phyloP scores from a whole-genome alignment of 2,329 filamentous ascomycete genomes.

The Ascochyta rabiei region DNA sequence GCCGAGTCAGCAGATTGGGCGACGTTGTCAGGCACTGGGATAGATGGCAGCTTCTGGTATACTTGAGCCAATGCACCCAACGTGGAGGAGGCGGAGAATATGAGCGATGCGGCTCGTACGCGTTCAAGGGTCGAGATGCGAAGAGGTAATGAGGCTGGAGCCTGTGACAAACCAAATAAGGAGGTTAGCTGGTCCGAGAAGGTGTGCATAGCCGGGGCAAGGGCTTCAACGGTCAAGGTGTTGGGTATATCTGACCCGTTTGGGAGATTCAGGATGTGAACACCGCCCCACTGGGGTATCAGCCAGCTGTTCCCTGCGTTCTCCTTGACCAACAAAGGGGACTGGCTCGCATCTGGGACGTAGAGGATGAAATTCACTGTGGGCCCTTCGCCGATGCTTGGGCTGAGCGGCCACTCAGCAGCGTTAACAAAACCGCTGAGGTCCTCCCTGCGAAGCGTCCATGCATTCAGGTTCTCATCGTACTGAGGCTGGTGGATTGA shows the following conservation, averaged over 20 bases:
- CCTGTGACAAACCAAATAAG: constrained; percentile 81
- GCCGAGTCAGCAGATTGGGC: constrained; percentile 83
- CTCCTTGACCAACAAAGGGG: constrained; percentile 65
- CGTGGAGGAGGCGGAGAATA: constrained; percentile 89
- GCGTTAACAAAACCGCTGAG: constrained; percentile 95
- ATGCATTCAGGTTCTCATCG: constrained; percentile 61
- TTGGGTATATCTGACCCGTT: constrained; percentile 40
- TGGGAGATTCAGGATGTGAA: constrained; percentile 70
- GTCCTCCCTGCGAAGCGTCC: constrained; percentile 80
- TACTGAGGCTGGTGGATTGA: constrained; percentile 64
- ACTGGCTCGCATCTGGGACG: constrained; percentile 72
- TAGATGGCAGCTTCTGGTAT: constrained; percentile 79
- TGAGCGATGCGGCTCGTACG: constrained; percentile 82
- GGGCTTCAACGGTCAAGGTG: constrained; percentile 66
- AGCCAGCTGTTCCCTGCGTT: constrained; percentile 79
- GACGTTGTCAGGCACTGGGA: constrained; percentile 87
- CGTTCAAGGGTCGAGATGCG: constrained; percentile 83
- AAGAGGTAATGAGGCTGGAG: constrained; percentile 78
- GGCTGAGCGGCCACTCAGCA: constrained; percentile 94
- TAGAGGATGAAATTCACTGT: constrained; percentile 97
- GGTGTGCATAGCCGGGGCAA: constrained; percentile 82
- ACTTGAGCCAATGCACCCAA: constrained; percentile 91
- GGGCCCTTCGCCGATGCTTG: constrained; percentile 89
- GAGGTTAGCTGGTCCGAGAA: constrained; percentile 91
- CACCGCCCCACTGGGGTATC: constrained; percentile 92